Evolutionary conservation across 2,329 filamentous ascomycete genomes (phyloP).

Genomic region (Ascochyta lentis): DNA sequence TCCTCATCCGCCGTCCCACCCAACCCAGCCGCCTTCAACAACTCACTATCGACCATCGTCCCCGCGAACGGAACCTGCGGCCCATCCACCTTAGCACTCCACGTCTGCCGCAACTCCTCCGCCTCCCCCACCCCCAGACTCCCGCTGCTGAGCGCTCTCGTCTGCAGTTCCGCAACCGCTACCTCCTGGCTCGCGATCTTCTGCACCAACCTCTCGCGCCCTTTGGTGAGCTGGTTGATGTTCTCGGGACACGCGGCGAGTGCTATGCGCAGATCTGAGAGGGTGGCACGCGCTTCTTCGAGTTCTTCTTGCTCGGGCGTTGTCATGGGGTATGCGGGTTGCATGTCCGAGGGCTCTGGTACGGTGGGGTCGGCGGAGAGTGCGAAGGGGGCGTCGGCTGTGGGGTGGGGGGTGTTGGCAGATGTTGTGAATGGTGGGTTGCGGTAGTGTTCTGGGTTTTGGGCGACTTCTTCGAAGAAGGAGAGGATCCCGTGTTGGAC

Average conservation of each 20-base stretch:
- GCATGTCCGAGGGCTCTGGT: background rate
- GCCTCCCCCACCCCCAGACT: conserved; percentile 24
- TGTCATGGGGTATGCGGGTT: conserved; percentile 18
- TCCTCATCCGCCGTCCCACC: conserved; percentile 28
- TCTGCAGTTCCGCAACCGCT: conserved; percentile 24
- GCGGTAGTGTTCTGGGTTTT: conserved; percentile 47
- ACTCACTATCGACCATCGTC: conserved; percentile 37
- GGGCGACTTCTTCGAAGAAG: conserved; percentile 67
- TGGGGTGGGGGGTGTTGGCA: conserved; percentile 20
- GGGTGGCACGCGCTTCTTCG: conserved; percentile 13
- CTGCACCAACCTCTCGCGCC: conserved; percentile 27
- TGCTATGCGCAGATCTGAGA: conserved; percentile 26
- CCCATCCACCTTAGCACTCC: conserved; percentile 27
- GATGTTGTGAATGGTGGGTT: conserved; percentile 36
- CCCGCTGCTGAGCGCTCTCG: conserved; percentile 24
- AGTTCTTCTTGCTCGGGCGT: conserved; percentile 31
- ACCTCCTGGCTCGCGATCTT: conserved; percentile 27
- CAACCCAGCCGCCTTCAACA: conserved; percentile 40
- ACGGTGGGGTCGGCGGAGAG: conserved; percentile 18
- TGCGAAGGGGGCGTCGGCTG: conserved; percentile 22
- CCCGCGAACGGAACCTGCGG: conserved; percentile 39
- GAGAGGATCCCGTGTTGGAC: conserved; percentile 62
- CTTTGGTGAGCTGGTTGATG: conserved; percentile 20
- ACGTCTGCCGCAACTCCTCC: conserved; percentile 25
- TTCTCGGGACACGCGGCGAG: conserved; percentile 27